phyloP scores from a whole-genome alignment of 1,284 basidiomycete genomes.

The Cryptococcus jaspeensis region DNA sequence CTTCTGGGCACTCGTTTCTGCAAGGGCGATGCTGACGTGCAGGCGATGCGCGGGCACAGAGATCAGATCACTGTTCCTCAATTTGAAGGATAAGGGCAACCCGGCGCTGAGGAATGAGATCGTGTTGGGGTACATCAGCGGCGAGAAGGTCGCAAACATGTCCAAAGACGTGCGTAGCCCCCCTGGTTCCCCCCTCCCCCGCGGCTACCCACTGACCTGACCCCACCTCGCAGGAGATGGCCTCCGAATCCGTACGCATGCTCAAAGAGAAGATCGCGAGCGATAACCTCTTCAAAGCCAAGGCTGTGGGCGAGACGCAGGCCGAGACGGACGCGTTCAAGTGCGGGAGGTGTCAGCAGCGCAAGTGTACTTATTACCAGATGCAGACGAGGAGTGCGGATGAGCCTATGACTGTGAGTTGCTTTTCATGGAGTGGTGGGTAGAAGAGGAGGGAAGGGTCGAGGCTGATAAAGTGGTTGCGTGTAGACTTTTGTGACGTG shows the following conservation, averaged over 20 bases:
- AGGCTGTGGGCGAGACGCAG: constrained; percentile 82
- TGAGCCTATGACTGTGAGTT: constrained; percentile 89
- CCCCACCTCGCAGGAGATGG: constrained; percentile 97
- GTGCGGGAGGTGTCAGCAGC: constrained; percentile 86
- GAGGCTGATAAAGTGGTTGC: constrained; percentile 1
- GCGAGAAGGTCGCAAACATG: constrained; percentile 75
- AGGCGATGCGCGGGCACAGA: constrained; percentile 64
- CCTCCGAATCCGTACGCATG: constrained; percentile 83
- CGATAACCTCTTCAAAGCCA: constrained; percentile 87
- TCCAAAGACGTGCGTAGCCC: constrained; percentile 63
- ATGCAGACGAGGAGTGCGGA: constrained; percentile 92
- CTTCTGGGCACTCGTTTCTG: not conserved
- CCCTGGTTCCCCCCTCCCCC: not conserved
- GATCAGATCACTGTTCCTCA: constrained; percentile 87
- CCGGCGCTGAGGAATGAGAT: constrained; percentile 80
- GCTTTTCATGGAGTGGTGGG: not conserved
- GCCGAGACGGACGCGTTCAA: constrained; percentile 99
- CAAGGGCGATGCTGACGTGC: not conserved
- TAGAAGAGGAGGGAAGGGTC: not conserved
- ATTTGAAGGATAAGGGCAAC: constrained; percentile 93
- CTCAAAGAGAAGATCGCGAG: constrained; percentile 78
- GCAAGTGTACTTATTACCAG: constrained; percentile 89
- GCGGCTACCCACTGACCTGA: not conserved
- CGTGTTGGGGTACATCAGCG: constrained; percentile 72
- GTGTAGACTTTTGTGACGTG: constrained; percentile 63